Conservation (phyloP, 2,329 filamentous ascomycete genomes). For the Pyricularia sp. region DNA sequence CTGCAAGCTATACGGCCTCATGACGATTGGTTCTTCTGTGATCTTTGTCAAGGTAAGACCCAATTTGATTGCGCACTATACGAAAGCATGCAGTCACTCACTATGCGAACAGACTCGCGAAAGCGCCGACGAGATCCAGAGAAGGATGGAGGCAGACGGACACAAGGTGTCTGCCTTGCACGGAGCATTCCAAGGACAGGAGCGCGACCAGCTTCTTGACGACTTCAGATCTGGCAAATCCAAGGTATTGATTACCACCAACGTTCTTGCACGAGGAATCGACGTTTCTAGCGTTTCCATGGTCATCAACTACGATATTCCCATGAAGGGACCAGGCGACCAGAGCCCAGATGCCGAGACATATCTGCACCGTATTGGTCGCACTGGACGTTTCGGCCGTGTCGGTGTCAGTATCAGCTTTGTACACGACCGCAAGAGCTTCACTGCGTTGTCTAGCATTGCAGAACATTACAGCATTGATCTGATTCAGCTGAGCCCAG, state of each 20-base stretch:
- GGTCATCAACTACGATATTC: constrained; percentile 95
- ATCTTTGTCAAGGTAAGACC: constrained; percentile 79
- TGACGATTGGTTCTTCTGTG: constrained; percentile 95
- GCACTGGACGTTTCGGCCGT: constrained; percentile 92
- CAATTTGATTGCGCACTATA: background rate
- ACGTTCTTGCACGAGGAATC: constrained; percentile 91
- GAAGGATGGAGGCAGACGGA: constrained; percentile 77
- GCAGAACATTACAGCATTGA: constrained; percentile 71
- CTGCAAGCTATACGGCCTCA: constrained; percentile 87
- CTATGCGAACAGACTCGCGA: constrained; percentile 56
- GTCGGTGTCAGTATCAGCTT: constrained; percentile 95
- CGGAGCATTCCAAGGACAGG: constrained; percentile 73
- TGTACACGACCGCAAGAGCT: constrained; percentile 79
- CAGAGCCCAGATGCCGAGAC: constrained; percentile 85
- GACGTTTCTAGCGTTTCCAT: constrained; percentile 87
- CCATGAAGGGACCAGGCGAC: constrained; percentile 66
- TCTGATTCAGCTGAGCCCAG: constrained; percentile 70
- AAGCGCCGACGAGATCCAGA: constrained; percentile 77
- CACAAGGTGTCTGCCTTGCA: constrained; percentile 89
- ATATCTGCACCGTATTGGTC: constrained; percentile 94
- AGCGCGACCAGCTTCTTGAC: constrained; percentile 77
- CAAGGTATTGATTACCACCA: constrained; percentile 97
- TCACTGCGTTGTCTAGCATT: constrained; percentile 70
- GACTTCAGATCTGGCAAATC: constrained; percentile 78
- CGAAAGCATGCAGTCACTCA: background rate